Conservation (phyloP, 2,329 filamentous ascomycete genomes). For the Calonectria fujianensis region DNA sequence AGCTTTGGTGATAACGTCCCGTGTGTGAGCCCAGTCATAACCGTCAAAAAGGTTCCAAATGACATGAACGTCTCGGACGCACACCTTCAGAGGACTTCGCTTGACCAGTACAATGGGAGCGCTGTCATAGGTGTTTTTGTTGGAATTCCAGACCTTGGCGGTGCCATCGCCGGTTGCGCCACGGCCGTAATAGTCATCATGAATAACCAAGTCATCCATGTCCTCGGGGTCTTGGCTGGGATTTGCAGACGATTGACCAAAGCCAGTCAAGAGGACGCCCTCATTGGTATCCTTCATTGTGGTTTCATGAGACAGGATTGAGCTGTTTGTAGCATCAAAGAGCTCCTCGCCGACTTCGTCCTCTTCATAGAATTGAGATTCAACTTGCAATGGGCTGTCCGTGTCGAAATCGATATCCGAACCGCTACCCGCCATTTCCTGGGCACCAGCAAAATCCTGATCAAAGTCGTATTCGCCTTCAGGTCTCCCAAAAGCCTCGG, state of each 20-base stretch:
- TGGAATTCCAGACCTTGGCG: conserved; percentile 87
- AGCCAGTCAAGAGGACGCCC: conserved; percentile 60
- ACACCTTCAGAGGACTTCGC: conserved; percentile 83
- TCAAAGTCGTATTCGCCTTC: conserved; percentile 79
- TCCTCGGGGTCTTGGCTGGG: conserved; percentile 67
- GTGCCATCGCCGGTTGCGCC: conserved; percentile 77
- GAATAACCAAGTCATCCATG: conserved; percentile 79
- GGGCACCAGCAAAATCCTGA: conserved; percentile 75
- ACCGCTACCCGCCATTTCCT: conserved; percentile 66
- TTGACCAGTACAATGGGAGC: conserved; percentile 77
- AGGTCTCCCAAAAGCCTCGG: conserved; percentile 83
- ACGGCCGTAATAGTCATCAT: conserved; percentile 85
- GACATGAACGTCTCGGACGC: conserved; percentile 89
- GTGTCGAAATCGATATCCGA: conserved; percentile 56
- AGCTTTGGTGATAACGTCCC: conserved; percentile 89
- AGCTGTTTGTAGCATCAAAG: conserved; percentile 67
- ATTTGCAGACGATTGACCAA: conserved; percentile 48
- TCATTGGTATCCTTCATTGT: conserved; percentile 62
- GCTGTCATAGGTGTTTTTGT: conserved; percentile 82
- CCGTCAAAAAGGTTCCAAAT: conserved; percentile 99
- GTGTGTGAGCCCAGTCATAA: conserved; percentile 94
- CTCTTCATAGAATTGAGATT: conserved; percentile 70
- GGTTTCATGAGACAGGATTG: conserved; percentile 55
- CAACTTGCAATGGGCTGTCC: conserved; percentile 62
- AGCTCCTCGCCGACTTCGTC: conserved; percentile 66